phyloP scores from a whole-genome alignment of 108 stramenopile genomes.

The Skeletonema costatum region DNA sequence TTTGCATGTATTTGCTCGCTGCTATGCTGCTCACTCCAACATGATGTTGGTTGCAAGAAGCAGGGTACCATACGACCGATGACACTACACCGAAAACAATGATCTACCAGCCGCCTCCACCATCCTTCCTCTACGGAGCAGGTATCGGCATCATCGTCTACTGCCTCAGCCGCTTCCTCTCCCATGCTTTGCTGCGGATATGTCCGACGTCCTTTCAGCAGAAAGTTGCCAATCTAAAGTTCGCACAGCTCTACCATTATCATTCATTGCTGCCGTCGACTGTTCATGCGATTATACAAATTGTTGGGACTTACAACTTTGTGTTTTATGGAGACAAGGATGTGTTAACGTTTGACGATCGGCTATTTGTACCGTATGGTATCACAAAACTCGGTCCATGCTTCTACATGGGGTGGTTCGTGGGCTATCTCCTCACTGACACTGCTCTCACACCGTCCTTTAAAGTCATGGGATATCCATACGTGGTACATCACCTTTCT shows the following conservation, averaged over 20 bases:
- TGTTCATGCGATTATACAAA: constrained; percentile 31
- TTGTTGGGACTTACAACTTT: constrained; percentile 16
- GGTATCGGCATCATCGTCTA: neutral
- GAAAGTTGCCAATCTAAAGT: constrained; percentile 3
- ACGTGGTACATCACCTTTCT: constrained; percentile 20
- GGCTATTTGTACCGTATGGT: constrained; percentile 26
- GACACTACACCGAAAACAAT: neutral
- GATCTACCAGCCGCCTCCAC: constrained; percentile 5
- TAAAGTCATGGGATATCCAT: neutral
- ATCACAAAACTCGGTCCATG: constrained; percentile 21
- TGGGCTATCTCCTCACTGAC: constrained; percentile 39
- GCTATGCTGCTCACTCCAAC: no score
- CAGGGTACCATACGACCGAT: no score
- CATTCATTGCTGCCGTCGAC: constrained; percentile 19
- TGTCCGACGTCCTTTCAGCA: neutral
- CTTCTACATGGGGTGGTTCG: constrained; percentile 40
- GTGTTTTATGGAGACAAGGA: constrained; percentile 19
- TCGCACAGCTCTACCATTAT: constrained; percentile 7
- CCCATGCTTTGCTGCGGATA: neutral
- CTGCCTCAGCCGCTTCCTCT: constrained; percentile 1
- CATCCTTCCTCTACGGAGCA: constrained; percentile 34
- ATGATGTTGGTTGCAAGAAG: no score
- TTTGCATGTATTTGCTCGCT: no score
- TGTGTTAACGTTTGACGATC: constrained; percentile 16
- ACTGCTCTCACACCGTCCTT: neutral